Evolutionary conservation across 306 rosid genomes (phyloP), one percentile per base, ranked within the genome.

Genomic region (Clitoria ternatea): DNA sequence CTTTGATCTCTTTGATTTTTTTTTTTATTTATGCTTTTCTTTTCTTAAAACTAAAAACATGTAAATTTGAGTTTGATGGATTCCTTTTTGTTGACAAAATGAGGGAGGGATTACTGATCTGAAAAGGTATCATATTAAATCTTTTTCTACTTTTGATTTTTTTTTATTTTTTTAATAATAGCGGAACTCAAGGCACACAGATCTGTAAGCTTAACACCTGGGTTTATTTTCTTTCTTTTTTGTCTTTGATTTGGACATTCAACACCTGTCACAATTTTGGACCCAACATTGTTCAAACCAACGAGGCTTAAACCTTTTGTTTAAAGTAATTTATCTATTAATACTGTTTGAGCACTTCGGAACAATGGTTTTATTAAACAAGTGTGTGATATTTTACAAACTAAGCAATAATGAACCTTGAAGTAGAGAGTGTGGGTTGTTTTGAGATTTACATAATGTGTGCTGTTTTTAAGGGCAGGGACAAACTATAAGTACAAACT

Each of bases 191-290:
- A 29, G 33, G 64, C 48, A 45, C 78, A 70, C 88, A 85, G 93
- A 90, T 90, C 96, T 85, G 88, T 73, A 79, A 74, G 80, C 67
- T 74, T 29, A 55, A 55, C 73, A 71, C 23, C 69, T 47, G 73
- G 77, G 56, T 77, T 70, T 71, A 17, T 68, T 32, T 69, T 61
- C 50, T 39, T 50, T 61, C 66, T 42, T 62, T 53, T 43, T 59
- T 78, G 77, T 63, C 77, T 74, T 66, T 55, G 57, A 6, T 80
- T 69, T 63, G 69, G 70, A 55, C 72, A 54, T 84, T 54, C n/a
- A 87, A 85, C 96, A 89, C 84, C 89, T 88, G 89, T 87, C 85
- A 61, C 4, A 43, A 54, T 48, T 70, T 65, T 70, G 57, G 56
- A 60, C 80, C 85, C 80, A 88, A 77, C 87, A 75, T 72, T 79